phyloP scores from a whole-genome alignment of 345 rosid species.

The Carallia pectinifolia region DNA sequence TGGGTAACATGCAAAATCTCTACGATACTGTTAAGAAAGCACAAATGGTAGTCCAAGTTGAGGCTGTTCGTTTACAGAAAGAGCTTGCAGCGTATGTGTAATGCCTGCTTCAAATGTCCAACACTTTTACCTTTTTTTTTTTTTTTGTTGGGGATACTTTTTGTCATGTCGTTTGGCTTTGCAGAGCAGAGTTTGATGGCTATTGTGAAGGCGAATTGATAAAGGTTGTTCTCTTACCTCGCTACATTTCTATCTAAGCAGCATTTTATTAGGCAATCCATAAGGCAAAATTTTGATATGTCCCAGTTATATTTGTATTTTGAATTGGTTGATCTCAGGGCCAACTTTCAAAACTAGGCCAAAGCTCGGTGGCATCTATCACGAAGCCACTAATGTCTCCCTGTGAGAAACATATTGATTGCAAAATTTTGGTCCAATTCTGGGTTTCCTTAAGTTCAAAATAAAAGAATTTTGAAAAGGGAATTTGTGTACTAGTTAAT shows the following conservation, averaged over 20 bases:
- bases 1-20: slow-evolving; percentile 20
- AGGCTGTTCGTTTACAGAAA: slow-evolving; percentile 26
- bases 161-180: not conserved
- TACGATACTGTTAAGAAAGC: slow-evolving; percentile 23
- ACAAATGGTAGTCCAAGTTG: slow-evolving; percentile 24
- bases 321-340: too few species aligned
- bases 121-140: not conserved
- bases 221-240: slow-evolving; percentile 11
- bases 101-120: too few species aligned
- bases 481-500: too few species aligned
- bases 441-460: too few species aligned
- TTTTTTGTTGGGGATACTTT: not conserved
- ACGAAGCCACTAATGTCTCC: too few species aligned
- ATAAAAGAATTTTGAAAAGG: too few species aligned
- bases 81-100: slow-evolving; percentile 24
- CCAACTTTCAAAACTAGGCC: too few species aligned
- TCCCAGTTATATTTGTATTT: too few species aligned
- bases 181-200: slow-evolving; percentile 27
- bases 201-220: slow-evolving; percentile 23
- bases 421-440: too few species aligned
- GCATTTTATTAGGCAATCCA: slow-evolving; percentile 2
- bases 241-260: not conserved
- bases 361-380: too few species aligned
- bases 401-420: too few species aligned
- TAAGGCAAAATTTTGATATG: too few species aligned